These are phyloP conservation scores for Glycine latifolia DNA, from an alignment of 306 rosid genomes.

Conservation along the genomic window DNA sequence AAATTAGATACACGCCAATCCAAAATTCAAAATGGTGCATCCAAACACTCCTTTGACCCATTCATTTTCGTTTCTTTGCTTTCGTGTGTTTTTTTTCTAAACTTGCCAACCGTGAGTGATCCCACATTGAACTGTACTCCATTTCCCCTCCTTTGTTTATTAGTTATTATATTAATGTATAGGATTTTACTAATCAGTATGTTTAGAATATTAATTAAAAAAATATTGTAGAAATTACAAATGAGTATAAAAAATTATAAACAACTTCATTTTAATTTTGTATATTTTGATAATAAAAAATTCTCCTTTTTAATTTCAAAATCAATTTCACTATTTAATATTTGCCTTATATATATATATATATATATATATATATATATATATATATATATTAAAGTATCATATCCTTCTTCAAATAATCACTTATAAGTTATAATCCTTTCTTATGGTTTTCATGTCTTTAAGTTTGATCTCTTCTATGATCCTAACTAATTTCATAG, in stretches of 20 bases:
- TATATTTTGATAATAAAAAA: no score
- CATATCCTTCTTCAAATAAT: not conserved
- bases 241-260: no score
- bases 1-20: not conserved
- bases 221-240: no score
- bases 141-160: not conserved
- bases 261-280: no score
- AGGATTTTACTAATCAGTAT: no score
- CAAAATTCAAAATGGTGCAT: not conserved
- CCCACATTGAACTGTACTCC: slow-evolving; percentile 35
- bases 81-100: not conserved
- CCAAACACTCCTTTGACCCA: slow-evolving; percentile 43
- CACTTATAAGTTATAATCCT: not conserved
- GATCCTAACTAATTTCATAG: not conserved
- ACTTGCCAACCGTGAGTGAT: slow-evolving; percentile 18
- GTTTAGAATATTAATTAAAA: no score
- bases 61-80: not conserved
- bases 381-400: not conserved
- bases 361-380: not conserved
- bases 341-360: not conserved
- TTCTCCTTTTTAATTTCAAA: no score
- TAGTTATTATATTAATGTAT: not conserved
- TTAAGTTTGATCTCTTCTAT: not conserved
- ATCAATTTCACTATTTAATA: no score
- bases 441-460: slow-evolving; percentile 3